Base-by-base conservation (phyloP, 2,329 filamentous ascomycete genomes). In the Cladosporium sp. region DNA sequence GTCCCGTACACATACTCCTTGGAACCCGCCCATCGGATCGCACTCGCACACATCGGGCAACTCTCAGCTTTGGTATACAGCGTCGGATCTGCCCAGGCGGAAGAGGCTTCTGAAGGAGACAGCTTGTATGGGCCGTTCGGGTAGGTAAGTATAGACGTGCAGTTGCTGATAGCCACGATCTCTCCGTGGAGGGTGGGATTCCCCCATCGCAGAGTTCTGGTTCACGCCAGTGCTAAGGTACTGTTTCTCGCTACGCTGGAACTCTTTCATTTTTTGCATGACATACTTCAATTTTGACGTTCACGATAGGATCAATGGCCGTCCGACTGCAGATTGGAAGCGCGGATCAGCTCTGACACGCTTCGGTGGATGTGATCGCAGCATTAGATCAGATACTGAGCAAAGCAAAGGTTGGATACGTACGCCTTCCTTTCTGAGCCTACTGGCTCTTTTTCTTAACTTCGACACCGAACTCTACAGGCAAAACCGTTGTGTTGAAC, bases 41-140 rank as follows among this genome's bases (percentile, higher is more conserved):
- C 78, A 7, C 77, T 73, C 1, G 79, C 77, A 58, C 79, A 82
- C 74, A 81, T 82, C 6, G 78, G 75, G 62, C 79, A 82, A 53
- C 73, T 76, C 63, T 82, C 78, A 2, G 74, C 78, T 61, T 78
- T 82, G 22, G 78, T 81, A 63, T 82, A 81, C 3, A 81, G 64
- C 4, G 73, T 72, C n/a, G 81, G 63, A 14, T 69, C 58, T 2
- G 63, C 53, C 57, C 78, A 80, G 0, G 77, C 78, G 2, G 59
- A 62, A 10, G 72, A 60, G 0, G 75, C 71, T 53, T 74, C 68
- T 8, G 60, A 46, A 0, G 72, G 59, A 1, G 66, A 69, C 38
- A 80, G 61, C 2, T 67, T 69, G 62, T 76, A 79, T 0, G 65
- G 65, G 1, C 77, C 76, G 4, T 61, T 37, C 0, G 74, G 71